A percentile compares a stretch with the other conserved stretches of the same genome.
phyloP scores from a whole-genome alignment of 2,329 filamentous ascomycete genomes.

The Blastomyces percursus region DNA sequence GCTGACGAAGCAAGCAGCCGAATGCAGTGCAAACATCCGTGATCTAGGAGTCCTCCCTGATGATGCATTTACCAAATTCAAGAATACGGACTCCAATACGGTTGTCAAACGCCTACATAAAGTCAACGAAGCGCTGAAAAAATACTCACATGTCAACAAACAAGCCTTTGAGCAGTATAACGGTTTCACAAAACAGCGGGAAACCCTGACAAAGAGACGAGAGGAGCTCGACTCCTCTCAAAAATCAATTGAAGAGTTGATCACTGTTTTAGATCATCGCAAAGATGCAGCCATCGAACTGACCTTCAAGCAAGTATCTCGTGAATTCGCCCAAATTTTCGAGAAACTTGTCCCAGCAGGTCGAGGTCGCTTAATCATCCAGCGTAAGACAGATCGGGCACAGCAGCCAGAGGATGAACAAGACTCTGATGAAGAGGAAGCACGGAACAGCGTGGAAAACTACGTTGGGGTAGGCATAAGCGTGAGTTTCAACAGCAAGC shows the following conservation, averaged over 20 bases:
- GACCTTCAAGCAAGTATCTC: constrained; percentile 95
- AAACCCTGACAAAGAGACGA: constrained; percentile 71
- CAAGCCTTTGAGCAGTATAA: constrained; percentile 99
- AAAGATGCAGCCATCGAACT: constrained; percentile 98
- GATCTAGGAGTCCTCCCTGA: constrained; percentile 88
- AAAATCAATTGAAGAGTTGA: constrained; percentile 79
- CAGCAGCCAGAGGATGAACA: constrained; percentile 51
- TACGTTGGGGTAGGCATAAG: constrained; percentile 94
- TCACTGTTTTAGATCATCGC: constrained; percentile 80
- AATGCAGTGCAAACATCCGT: constrained; percentile 79
- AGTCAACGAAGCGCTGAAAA: constrained; percentile 85
- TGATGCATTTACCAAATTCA: constrained; percentile 85
- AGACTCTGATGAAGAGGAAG: constrained; percentile 52
- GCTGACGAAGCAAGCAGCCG: constrained; percentile 62
- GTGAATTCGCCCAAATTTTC: constrained; percentile 86
- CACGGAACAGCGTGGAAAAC: constrained; percentile 63
- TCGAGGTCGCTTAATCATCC: constrained; percentile 82
- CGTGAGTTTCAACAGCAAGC: constrained; percentile 97
- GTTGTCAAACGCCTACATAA: constrained; percentile 70
- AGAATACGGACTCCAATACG: constrained; percentile 65
- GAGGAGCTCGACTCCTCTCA: constrained; percentile 81
- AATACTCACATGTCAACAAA: constrained; percentile 97
- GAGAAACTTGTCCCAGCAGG: constrained; percentile 91
- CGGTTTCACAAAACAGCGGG: constrained; percentile 86
- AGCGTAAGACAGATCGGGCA: constrained; percentile 70